Conservation (phyloP, 345 rosid genomes). For the Euphorbia lathyris region DNA sequence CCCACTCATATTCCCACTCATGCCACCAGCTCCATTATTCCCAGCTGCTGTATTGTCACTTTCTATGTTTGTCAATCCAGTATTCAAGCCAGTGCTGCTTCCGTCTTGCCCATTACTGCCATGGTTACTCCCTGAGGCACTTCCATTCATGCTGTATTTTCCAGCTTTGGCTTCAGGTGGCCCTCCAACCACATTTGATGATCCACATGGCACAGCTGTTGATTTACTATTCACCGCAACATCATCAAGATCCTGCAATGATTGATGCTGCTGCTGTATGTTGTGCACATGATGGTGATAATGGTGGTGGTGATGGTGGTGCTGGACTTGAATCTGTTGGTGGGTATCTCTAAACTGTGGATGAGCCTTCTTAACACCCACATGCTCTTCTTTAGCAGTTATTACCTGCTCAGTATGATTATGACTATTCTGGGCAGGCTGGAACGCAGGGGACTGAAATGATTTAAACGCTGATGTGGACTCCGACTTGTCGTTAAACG, state of each 20-base stretch:
- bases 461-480: slow-evolving; percentile 39
- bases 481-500: slow-evolving; percentile 35
- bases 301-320: slow-evolving; percentile 38
- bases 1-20: slow-evolving; percentile 23
- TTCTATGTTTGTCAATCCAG: slow-evolving; percentile 43
- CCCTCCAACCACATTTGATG: slow-evolving; percentile 43
- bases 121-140: slow-evolving; percentile 65
- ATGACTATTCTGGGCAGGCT: slow-evolving; percentile 29
- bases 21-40: slow-evolving; percentile 32
- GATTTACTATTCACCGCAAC: slow-evolving; percentile 29
- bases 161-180: slow-evolving; percentile 34
- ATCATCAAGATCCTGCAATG: slow-evolving; percentile 29
- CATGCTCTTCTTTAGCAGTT: slow-evolving; percentile 29
- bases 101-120: slow-evolving; percentile 61
- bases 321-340: slow-evolving; percentile 33
- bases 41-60: slow-evolving; percentile 53
- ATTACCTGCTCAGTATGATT: slow-evolving; percentile 21
- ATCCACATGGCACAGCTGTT: slow-evolving; percentile 44
- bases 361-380: slow-evolving; percentile 14
- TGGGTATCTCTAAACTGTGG: slow-evolving; percentile 24
- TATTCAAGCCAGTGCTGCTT: slow-evolving; percentile 46
- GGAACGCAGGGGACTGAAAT: slow-evolving; percentile 41
- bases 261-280: slow-evolving; percentile 29
- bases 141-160: slow-evolving; percentile 64
- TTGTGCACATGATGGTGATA: slow-evolving; percentile 31